A percentile compares a stretch with the other conserved stretches of the same genome.
phyloP scores from a whole-genome alignment of 1,139 yeast genomes.

The Suhomyces maxii region DNA sequence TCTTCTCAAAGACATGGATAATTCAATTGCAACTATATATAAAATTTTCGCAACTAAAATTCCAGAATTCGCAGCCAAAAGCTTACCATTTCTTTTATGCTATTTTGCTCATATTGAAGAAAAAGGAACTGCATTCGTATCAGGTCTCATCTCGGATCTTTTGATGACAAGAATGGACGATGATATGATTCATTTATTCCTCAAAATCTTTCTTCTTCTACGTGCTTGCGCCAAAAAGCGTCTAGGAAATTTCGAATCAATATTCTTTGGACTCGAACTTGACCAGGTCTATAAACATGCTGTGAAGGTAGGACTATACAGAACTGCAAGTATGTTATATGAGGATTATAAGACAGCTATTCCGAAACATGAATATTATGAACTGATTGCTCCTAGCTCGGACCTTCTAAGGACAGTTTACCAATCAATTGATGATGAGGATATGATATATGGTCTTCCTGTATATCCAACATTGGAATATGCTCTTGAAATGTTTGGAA shows the following conservation, averaged over 20 bases:
- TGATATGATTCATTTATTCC: constrained; percentile 22
- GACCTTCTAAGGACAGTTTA: constrained; percentile 33
- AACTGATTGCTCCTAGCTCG: neutral
- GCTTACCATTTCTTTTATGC: constrained; percentile 27
- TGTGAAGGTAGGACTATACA: constrained; percentile 31
- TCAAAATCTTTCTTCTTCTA: constrained; percentile 42
- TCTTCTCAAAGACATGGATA: constrained; percentile 7
- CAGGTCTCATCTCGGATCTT: neutral
- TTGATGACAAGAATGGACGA: neutral
- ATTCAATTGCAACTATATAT: constrained; percentile 15
- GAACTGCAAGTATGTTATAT: constrained; percentile 53
- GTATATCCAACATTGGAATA: constrained; percentile 52
- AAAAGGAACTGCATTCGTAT: constrained; percentile 13
- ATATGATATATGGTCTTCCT: constrained; percentile 64
- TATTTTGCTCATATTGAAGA: constrained; percentile 21
- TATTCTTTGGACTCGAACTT: constrained; percentile 38
- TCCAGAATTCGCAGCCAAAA: constrained; percentile 22
- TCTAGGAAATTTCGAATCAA: constrained; percentile 28
- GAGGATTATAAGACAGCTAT: constrained; percentile 42
- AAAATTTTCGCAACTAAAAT: constrained; percentile 26
- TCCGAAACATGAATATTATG: neutral
- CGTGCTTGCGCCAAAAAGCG: constrained; percentile 45
- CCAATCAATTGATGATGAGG: constrained; percentile 56
- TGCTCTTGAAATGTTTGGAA: constrained; percentile 45
- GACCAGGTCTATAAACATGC: constrained; percentile 36